Evolutionary conservation across 306 rosid species (phyloP).

Genomic region (Ochetophila trinervis): DNA sequence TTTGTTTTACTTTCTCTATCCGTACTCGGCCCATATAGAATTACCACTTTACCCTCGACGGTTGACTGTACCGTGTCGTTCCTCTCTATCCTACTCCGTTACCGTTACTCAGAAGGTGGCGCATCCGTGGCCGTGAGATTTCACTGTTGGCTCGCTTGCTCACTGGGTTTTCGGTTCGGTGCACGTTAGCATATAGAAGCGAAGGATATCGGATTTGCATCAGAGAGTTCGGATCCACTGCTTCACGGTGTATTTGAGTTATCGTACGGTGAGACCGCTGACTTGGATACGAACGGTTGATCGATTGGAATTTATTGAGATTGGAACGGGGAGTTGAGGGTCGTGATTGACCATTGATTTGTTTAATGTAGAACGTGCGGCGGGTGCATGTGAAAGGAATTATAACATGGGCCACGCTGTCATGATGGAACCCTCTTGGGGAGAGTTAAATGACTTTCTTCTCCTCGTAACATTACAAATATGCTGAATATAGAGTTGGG

Average conservation of each 20-base stretch:
- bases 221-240: background rate
- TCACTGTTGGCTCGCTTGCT: background rate
- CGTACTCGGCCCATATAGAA: background rate
- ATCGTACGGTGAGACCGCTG: background rate
- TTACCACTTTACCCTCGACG: constrained; percentile 28
- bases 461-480: background rate
- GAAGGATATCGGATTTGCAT: background rate
- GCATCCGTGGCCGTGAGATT: background rate
- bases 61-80: constrained; percentile 2
- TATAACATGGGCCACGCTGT: constrained; percentile 26
- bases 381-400: constrained; percentile 7
- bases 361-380: background rate
- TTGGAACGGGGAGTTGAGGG: background rate
- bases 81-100: background rate
- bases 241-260: too few relatives aligned
- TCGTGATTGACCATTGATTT: constrained; percentile 9
- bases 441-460: background rate
- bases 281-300: background rate
- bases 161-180: background rate
- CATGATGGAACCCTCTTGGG: constrained; percentile 16
- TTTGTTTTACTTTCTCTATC: background rate
- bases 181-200: background rate
- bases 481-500: too few relatives aligned
- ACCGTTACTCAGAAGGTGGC: constrained; percentile 28
- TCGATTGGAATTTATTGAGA: background rate